These are phyloP conservation scores for Trichosporon inkin DNA, from an alignment of 1,284 basidiomycete genomes.

Conservation along the genomic window DNA sequence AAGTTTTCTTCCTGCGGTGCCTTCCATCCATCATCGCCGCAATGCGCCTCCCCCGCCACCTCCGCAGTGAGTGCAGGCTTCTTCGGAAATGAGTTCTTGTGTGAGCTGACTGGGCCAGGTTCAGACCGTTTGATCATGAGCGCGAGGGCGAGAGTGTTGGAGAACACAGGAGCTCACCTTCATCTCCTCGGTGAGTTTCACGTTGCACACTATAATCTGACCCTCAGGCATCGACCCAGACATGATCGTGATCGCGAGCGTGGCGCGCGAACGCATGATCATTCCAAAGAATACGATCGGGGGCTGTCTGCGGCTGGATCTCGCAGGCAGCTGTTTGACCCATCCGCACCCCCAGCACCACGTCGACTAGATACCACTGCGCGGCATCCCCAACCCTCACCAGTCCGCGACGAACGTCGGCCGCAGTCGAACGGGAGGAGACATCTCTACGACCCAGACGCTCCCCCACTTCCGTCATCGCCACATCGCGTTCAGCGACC, in stretches of 20 bases:
- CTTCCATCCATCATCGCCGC: neutral
- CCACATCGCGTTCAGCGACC: constrained; percentile 8
- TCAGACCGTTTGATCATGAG: neutral
- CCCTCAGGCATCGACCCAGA: neutral
- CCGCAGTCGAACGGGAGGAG: neutral
- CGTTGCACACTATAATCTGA: neutral
- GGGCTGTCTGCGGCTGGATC: constrained; percentile 12
- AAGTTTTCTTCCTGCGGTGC: neutral
- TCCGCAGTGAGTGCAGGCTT: constrained; percentile 6
- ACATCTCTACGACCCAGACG: constrained; percentile 20
- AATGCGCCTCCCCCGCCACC: constrained; percentile 5
- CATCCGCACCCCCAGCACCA: neutral
- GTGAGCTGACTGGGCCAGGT: neutral
- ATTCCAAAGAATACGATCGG: constrained; percentile 22
- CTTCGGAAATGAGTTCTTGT: neutral
- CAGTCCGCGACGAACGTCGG: neutral
- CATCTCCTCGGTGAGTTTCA: constrained; percentile 1
- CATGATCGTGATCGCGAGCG: constrained; percentile 5
- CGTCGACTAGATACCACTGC: neutral
- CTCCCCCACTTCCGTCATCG: constrained; percentile 13
- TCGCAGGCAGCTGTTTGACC: constrained; percentile 19
- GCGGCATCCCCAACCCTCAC: neutral
- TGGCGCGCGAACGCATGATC: neutral
- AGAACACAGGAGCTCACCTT: neutral
- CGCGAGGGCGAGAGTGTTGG: neutral